Percentiles rank a stretch among this genome's conserved stretches.
Conservation (phyloP, 1,139 yeast species). For the Debaryomyces subglobosus region DNA sequence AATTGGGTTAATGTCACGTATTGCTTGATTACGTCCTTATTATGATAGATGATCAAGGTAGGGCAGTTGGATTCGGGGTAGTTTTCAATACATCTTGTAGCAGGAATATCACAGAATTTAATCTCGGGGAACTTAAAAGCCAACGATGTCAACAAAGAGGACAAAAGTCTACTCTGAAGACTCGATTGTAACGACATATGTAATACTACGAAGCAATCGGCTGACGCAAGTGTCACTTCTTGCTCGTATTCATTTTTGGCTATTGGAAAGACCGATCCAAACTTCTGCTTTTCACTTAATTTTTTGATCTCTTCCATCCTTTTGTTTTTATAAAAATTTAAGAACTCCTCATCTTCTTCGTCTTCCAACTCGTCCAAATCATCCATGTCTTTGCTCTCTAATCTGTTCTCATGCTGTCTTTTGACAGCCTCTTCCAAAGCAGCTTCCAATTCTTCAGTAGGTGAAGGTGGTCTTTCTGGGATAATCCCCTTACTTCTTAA, state of each 20-base stretch:
- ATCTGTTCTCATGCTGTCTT: conserved; percentile 71
- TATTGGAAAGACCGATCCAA: conserved; percentile 76
- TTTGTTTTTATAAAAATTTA: conserved; percentile 72
- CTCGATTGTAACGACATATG: conserved; percentile 75
- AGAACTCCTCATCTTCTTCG: conserved; percentile 74
- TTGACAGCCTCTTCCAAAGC: conserved; percentile 82
- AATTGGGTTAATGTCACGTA: conserved; percentile 74
- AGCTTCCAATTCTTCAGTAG: conserved; percentile 82
- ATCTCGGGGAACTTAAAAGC: conserved; percentile 73
- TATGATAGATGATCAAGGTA: conserved; percentile 77
- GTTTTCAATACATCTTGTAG: conserved; percentile 84
- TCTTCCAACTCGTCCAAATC: conserved; percentile 85
- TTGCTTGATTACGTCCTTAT: conserved; percentile 77
- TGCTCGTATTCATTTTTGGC: conserved; percentile 84
- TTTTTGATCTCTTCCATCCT: conserved; percentile 73
- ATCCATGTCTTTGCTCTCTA: conserved; percentile 74
- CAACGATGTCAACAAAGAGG: conserved; percentile 52
- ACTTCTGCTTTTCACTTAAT: conserved; percentile 62
- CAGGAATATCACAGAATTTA: conserved; percentile 90
- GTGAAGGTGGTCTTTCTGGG: conserved; percentile 90
- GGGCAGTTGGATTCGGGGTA: conserved; percentile 93
- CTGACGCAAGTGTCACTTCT: conserved; percentile 84
- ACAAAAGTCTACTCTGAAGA: conserved; percentile 72
- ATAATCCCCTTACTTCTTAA: conserved; percentile 86
- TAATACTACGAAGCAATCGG: conserved; percentile 61